Base-by-base conservation (phyloP, 2,329 filamentous ascomycete species). In the Microdochium bolleyi region DNA sequence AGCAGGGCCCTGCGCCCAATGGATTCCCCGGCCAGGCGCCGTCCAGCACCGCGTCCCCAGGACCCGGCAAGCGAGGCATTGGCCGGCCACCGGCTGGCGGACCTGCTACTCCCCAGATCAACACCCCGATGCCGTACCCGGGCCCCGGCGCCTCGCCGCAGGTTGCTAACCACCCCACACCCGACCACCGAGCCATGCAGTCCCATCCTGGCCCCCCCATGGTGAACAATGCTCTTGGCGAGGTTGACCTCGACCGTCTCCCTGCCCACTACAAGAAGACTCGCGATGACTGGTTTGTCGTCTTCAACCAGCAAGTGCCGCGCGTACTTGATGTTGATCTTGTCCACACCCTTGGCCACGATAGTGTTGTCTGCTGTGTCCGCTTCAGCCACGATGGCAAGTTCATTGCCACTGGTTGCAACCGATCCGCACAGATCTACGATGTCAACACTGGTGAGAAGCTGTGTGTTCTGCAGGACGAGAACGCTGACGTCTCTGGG, bases 401-500 rank as follows among this genome's bases (percentile, higher is more conserved):
- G 66, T 96, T 89, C 61, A 88, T 99, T 52, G 94, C 94, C 8
- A 99, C 94, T 4, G 94, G 94, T 46, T 97, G 94, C 78, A 99
- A 99, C 71, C 80, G 92, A 58, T 96, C 91, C n/a, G 94, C 94
- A n/a, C 92, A 97, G 71, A 99, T 99, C 62, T 99, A 94, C 69
- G 94, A 99, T 59, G 92, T 97, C 44, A 79, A 83, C 62, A 88
- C 83, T 16, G 94, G 94, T 53, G 83, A 89, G 61, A 94, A 92
- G 68, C 84, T 97, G 51, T 94, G 89, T 60, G 87, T 94, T 54
- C 77, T 97, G 32, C 90, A 96, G 69, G 94, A 99, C 62, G 88
- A 92, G 61, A 87, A 80, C 48, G 89, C 91, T 48, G 90, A 95
- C 60, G 85, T 92, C 61, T 86, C 88, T 52, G 92, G 92, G 25